These are phyloP conservation scores for Suhomyces terraborum DNA, from an alignment of 1,139 yeast genomes.

Conservation along the genomic window DNA sequence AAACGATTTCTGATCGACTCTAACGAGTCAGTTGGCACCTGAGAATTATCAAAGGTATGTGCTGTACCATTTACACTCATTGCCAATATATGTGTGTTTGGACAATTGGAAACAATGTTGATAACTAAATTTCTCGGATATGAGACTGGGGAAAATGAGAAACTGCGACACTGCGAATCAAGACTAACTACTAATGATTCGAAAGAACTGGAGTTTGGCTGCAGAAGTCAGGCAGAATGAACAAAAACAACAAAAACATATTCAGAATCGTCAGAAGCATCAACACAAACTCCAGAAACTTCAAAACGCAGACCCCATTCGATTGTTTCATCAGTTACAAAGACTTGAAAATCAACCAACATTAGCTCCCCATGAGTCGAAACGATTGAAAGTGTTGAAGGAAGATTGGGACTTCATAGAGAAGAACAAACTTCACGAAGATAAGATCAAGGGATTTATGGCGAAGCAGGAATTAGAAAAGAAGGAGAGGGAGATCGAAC, in stretches of 20 bases:
- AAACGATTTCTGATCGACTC: slow-evolving; percentile 47
- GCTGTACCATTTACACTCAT: slow-evolving; percentile 5
- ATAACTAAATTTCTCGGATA: too few species aligned
- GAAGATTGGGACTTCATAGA: slow-evolving; percentile 46
- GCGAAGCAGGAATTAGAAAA: slow-evolving; percentile 19
- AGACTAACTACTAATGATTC: slow-evolving; percentile 31
- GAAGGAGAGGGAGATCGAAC: slow-evolving; percentile 21
- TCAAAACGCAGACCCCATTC: slow-evolving; percentile 35
- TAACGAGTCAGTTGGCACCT: slow-evolving; percentile 42
- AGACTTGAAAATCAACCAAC: slow-evolving; percentile 23
- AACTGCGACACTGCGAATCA: slow-evolving; percentile 1
- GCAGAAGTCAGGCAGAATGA: slow-evolving; percentile 45
- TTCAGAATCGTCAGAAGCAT: slow-evolving; percentile 44
- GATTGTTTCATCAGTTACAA: slow-evolving; percentile 33
- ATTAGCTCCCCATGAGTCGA: slow-evolving; percentile 25
- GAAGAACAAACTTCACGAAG: slow-evolving; percentile 37
- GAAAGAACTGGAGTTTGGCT: slow-evolving; percentile 47
- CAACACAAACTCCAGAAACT: slow-evolving; percentile 31
- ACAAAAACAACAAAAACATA: slow-evolving; percentile 36
- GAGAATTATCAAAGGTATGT: slow-evolving; percentile 24
- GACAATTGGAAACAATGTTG: too few species aligned
- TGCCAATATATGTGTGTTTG: too few species aligned
- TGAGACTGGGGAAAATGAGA: too few species aligned
- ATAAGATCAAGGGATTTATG: slow-evolving; percentile 28
- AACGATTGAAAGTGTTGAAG: slow-evolving; percentile 28